Conservation (phyloP, 176 grass and related monocot genomes). For the Elaeis guineensis region DNA sequence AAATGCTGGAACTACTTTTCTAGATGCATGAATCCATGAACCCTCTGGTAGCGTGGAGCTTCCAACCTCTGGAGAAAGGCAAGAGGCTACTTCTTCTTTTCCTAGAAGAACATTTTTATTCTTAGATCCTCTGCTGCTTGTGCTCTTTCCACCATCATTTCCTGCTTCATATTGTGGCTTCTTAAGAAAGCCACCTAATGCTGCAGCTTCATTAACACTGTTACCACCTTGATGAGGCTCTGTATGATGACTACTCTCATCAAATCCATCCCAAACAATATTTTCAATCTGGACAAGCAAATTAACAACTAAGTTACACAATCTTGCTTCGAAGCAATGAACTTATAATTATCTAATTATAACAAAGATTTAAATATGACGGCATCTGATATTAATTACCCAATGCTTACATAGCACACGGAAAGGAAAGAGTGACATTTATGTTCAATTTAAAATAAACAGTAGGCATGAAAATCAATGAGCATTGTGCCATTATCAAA, state of each 20-base stretch:
- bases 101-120: background rate
- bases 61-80: background rate
- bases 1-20: background rate
- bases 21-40: background rate
- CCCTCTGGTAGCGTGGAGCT: background rate
- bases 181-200: background rate
- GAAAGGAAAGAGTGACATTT: too few relatives aligned
- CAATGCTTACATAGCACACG: too few relatives aligned
- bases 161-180: background rate
- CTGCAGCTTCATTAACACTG: background rate
- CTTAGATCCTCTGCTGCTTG: background rate
- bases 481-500: too few relatives aligned
- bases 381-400: too few relatives aligned
- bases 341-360: too few relatives aligned
- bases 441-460: too few relatives aligned
- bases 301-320: background rate
- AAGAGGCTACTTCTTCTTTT: background rate
- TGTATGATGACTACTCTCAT: slow-evolving; percentile 2
- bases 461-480: too few relatives aligned
- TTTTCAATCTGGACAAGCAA: background rate
- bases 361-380: too few relatives aligned
- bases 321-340: too few relatives aligned
- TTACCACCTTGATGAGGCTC: slow-evolving; percentile 11
- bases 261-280: slow-evolving; percentile 14
- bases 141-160: background rate